Evolutionary conservation across 1,284 basidiomycete species (phyloP).

Genomic region (Rhodotorula mucilaginosa): DNA sequence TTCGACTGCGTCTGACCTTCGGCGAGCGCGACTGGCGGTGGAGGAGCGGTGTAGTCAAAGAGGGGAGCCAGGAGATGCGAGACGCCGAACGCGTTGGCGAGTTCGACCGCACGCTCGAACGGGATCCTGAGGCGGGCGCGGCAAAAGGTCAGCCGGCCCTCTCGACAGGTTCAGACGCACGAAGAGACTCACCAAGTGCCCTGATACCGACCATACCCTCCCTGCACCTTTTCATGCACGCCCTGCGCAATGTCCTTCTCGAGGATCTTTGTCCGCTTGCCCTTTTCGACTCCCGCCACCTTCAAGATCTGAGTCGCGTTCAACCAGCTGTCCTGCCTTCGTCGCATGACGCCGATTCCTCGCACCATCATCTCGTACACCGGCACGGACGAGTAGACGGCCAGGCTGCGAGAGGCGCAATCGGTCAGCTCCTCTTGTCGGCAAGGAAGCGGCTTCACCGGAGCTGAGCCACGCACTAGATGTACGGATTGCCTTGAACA

Average conservation of each 20-base stretch:
- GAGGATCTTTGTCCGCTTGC: constrained; percentile 90
- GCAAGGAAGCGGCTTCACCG: neutral
- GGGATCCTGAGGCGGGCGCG: constrained; percentile 72
- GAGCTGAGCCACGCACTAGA: constrained; percentile 27
- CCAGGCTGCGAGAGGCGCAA: constrained; percentile 27
- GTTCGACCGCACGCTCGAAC: constrained; percentile 80
- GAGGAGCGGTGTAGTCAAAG: constrained; percentile 79
- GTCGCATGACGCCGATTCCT: constrained; percentile 96
- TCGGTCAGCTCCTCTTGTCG: neutral
- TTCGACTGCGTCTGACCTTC: neutral
- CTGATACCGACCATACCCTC: constrained; percentile 98
- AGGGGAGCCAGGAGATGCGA: constrained; percentile 77
- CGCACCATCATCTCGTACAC: constrained; percentile 63
- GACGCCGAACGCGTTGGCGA: constrained; percentile 86
- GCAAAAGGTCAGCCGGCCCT: neutral
- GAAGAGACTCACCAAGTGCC: constrained; percentile 78
- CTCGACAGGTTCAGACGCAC: neutral
- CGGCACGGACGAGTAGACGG: constrained; percentile 52
- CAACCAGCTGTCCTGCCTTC: constrained; percentile 82
- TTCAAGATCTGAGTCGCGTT: constrained; percentile 99
- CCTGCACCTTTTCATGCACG: constrained; percentile 98
- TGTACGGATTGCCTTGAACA: constrained; percentile 40
- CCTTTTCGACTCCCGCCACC: constrained; percentile 97
- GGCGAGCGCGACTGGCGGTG: constrained; percentile 21
- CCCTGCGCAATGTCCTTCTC: constrained; percentile 92